Evolutionary conservation across 1,139 yeast genomes (phyloP), one percentile per base, ranked within the genome.

Genomic region (Zygosaccharomyces sapae): DNA sequence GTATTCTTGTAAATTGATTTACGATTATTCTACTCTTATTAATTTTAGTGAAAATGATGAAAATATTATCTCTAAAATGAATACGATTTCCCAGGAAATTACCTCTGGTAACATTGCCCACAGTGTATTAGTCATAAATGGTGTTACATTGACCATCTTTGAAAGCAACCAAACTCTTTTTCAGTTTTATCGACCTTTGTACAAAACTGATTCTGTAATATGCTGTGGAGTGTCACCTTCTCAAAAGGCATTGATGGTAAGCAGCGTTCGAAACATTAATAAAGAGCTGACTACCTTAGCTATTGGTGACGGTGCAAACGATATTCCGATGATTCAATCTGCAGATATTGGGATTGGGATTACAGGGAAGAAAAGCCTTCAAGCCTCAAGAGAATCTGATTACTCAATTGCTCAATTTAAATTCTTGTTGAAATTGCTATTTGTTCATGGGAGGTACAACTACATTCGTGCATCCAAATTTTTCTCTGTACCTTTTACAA

Each of bases 301-400:
- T 0, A 87, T 94, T 62, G 99, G 98, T n/a, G 99, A 92, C 70
- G 99, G 99, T 57, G 98, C 99, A 1, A 92, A 92, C 63, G 99
- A 92, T 67, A 89, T 92, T 65, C 97, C 98, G 2, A 92, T 92
- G 99, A 92, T 92, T 54, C 97, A 92, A 70, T 86, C 95, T 62
- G 99, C 98, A 0, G 97, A 92, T 68, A 90, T 92, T 48, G 99
- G 99, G 19, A 81, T 92, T 52, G 98, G 98, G 35, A 92, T 92
- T 46, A 90, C 97, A 1, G 98, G 98, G 41, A 86, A 85, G 58
- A 98, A 92, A 70, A 98, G 98, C 1, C 70, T 92, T 41, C 98
- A 92, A 63, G 98, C 98, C 0, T 96, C 98, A 0, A 74, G 98
- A 57, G 78, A 96, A 0, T 84, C 97, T 0, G 99, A 92, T 67